Percentiles rank a stretch among this genome's conserved stretches.
These are phyloP conservation scores for Erysimum cheiri DNA, from an alignment of 441 rosid genomes.

Conservation along the genomic window DNA sequence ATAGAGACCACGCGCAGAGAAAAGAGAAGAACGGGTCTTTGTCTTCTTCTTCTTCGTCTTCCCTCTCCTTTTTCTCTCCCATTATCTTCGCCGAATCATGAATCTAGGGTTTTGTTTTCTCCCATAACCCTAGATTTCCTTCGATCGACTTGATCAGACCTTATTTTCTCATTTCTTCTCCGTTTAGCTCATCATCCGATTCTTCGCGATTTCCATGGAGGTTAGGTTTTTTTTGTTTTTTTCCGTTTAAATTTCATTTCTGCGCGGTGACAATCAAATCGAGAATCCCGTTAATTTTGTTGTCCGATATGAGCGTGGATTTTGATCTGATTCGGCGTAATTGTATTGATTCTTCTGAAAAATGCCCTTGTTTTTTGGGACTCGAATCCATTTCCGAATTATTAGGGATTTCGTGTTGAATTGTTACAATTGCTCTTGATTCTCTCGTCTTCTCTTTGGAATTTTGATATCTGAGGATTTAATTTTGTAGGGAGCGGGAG, in stretches of 20 bases:
- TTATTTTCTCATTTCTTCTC: neutral
- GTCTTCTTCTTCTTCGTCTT: slow-evolving; percentile 32
- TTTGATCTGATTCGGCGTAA: slow-evolving; percentile 22
- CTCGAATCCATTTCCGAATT: neutral
- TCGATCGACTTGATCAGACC: slow-evolving; percentile 22
- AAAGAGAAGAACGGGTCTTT: slow-evolving; percentile 24
- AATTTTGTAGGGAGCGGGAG: slow-evolving; percentile 56
- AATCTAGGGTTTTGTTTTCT: slow-evolving; percentile 44
- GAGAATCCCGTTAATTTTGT: neutral
- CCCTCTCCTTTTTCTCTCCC: slow-evolving; percentile 30
- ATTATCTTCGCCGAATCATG: slow-evolving; percentile 38
- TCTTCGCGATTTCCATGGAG: slow-evolving; percentile 42
- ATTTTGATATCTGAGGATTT: neutral
- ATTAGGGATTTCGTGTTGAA: neutral
- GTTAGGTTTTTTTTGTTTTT: slow-evolving; percentile 36
- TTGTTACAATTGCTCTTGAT: slow-evolving; percentile 2
- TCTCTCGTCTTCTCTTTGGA: slow-evolving; percentile 1
- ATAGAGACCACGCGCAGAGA: slow-evolving; percentile 42
- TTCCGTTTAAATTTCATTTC: slow-evolving; percentile 6
- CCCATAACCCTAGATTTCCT: slow-evolving; percentile 35
- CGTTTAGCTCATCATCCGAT: slow-evolving; percentile 29
- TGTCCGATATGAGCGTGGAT: neutral
- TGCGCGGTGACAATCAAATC: neutral
- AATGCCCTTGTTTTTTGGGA: neutral
- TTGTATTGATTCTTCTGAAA: slow-evolving; percentile 18